Base-by-base conservation (phyloP, 768 basidiomycete genomes). In the Lactifluus piperatus region DNA sequence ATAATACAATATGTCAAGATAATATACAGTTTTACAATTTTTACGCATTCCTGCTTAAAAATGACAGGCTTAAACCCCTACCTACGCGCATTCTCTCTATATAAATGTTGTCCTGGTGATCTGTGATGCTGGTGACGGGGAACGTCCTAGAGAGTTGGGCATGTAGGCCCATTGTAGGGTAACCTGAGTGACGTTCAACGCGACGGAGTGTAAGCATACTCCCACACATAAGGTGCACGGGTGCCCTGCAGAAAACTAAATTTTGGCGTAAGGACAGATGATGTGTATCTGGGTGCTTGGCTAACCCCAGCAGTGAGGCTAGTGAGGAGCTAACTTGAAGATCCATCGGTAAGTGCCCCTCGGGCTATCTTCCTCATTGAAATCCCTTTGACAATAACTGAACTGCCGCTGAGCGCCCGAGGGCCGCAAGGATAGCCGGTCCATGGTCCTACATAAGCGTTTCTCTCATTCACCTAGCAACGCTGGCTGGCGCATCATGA, bases 221-320 rank as follows among this genome's bases (percentile, higher is more conserved):
- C n/a, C 11, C 43, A 18, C 10, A 14, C 9, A n/a, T n/a, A 18
- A 18, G 20, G 26, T 8, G 2, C 26, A 13, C 7, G 18, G n/a
- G n/a, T n/a, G n/a, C n/a, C n/a, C n/a, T n/a, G n/a, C n/a, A 16
- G 5, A 11, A 46, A 20, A 24, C 36, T 65, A 20, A 41, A 2
- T 11, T 11, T 11, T n/a, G 26, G 26, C 16, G 80, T 47, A 91
- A 89, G 94, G 94, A 94, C 91, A 0, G 94, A 97, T 73, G 97
- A 97, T 71, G 88, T 83, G 0, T 97, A 97, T 72, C 68, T 97
- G 61, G 81, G 80, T 54, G 85, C 88, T 8, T 90, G 87, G 88
- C n/a, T 63, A 74, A 76, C 59, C 79, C 82, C 0, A 82, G 82
- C 67, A n/a, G n/a, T n/a, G n/a, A n/a, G n/a, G n/a, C n/a, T n/a